Percentiles rank a stretch among this genome's conserved stretches.
phyloP scores from a whole-genome alignment of 169 alveolate species.

The Cryptosporidium andersoni region DNA sequence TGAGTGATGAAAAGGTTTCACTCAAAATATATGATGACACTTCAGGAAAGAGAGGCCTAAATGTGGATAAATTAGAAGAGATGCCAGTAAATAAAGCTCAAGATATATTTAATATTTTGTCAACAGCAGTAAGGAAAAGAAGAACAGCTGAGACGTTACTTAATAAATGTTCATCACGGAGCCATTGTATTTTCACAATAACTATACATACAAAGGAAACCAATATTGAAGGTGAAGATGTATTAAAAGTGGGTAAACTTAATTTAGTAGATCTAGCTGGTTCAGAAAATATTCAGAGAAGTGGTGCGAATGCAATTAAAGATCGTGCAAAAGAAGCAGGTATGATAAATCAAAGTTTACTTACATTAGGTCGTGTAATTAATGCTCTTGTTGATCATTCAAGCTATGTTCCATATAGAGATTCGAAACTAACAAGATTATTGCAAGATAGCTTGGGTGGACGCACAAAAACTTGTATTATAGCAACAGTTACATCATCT shows the following conservation, averaged over 20 bases:
- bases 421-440: constrained; percentile 92
- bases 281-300: constrained; percentile 87
- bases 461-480: constrained; percentile 91
- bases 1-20: constrained; percentile 76
- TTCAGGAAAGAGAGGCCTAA: constrained; percentile 79
- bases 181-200: constrained; percentile 89
- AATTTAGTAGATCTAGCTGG: constrained; percentile 97
- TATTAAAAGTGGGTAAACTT: constrained; percentile 85
- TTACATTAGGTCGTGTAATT: constrained; percentile 91
- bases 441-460: constrained; percentile 96
- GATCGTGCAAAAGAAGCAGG: constrained; percentile 90
- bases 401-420: constrained; percentile 95
- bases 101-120: constrained; percentile 84
- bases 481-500: constrained; percentile 92
- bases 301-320: constrained; percentile 87
- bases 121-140: constrained; percentile 85
- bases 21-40: constrained; percentile 77
- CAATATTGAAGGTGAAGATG: constrained; percentile 84
- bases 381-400: constrained; percentile 87
- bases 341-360: constrained; percentile 87
- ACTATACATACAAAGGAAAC: constrained; percentile 86
- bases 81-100: constrained; percentile 84
- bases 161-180: constrained; percentile 87
- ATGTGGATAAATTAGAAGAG: constrained; percentile 82
- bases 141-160: constrained; percentile 87